Base-by-base conservation (phyloP, 768 basidiomycete genomes). In the Tremella yokohamensis region DNA sequence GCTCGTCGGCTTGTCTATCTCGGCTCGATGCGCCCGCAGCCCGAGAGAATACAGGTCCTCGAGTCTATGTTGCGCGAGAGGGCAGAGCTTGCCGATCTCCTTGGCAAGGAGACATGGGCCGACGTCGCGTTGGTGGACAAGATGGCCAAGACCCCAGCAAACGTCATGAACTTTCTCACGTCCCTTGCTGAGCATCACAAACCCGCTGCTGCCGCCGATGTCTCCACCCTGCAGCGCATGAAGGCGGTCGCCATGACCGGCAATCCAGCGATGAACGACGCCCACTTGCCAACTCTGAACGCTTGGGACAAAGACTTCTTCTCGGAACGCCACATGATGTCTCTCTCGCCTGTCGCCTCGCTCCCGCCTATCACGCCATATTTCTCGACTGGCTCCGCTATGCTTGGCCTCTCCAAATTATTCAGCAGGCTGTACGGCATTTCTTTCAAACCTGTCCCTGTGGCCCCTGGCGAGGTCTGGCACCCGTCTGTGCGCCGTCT, bases 221-320 rank as follows among this genome's bases (percentile, higher is more conserved):
- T 98, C 38, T 45, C 81, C 84, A 56, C 84, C 81, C 74, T 78
- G 77, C 65, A 84, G 26, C 42, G 63, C 82, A 56, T 77, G 63
- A 98, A 98, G 79, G 86, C 89, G 73, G 80, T 80, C 8, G 86
- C 88, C 65, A 83, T 90, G 15, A 70, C 66, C 1, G 72, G 72
- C 29, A 68, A 66, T 50, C 29, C 38, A 18, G 34, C 59, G 1
- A 8, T 40, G 25, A 55, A 65, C 22, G 52, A 49, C 18, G 44
- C 20, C 25, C 57, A 54, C 8, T 80, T 84, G 1, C 78, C 81
- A 0, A 77, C 81, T 19, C 84, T 98, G 51, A 84, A 94, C 63
- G 86, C 91, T n/a, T 99, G 96, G 96, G 96, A 98, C 77, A 83
- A 92, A 64, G 93, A 97, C 65, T 94, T 86, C 73, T 97, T 91